Base-by-base conservation (phyloP, 768 basidiomycete species). In the Collybiopsis luxurians region DNA sequence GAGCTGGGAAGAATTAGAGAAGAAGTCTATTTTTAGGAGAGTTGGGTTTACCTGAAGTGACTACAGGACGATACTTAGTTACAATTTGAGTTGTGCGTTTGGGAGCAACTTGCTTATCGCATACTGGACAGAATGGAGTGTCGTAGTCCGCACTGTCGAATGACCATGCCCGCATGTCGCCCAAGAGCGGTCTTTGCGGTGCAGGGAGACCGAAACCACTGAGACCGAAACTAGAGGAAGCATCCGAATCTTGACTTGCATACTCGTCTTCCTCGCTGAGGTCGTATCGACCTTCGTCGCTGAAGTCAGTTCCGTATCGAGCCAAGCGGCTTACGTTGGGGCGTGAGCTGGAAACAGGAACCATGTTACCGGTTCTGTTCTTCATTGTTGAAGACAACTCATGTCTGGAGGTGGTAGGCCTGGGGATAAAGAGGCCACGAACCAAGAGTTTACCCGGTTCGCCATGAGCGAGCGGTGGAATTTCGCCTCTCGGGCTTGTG, bases 71-170 rank as follows among this genome's bases (percentile, higher is more conserved):
- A n/a, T 43, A 59, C 5, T 63, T 24, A 68, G 30, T 57, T 15
- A 79, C 70, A 2, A 79, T 77, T 1, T 77, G 65, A 26, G 76
- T 64, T 40, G 72, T 74, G 61, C 88, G 86, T 67, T 89, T 90
- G n/a, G 91, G 90, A n/a, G 82, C 73, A 61, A 93, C 91, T 60
- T 87, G 86, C 63, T 82, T 76, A 64, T 85, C 81, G 76, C 91
- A 93, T 65, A 82, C 83, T 49, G 88, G 87, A 79, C 90, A 92
- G 87, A 87, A 93, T 55, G 84, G 75, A 60, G 85, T 79, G 73
- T 90, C 89, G 73, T 85, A 77, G 65, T 73, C 66, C 60, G n/a
- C n/a, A n/a, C n/a, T n/a, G 38, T 51, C 50, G n/a, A 51, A 51
- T 38, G 50, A 51, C 50, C 50, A 51, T 24, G 50, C 38, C 19